Conservation (phyloP, 257 asterid genomes). For the Solanum tarijense region DNA sequence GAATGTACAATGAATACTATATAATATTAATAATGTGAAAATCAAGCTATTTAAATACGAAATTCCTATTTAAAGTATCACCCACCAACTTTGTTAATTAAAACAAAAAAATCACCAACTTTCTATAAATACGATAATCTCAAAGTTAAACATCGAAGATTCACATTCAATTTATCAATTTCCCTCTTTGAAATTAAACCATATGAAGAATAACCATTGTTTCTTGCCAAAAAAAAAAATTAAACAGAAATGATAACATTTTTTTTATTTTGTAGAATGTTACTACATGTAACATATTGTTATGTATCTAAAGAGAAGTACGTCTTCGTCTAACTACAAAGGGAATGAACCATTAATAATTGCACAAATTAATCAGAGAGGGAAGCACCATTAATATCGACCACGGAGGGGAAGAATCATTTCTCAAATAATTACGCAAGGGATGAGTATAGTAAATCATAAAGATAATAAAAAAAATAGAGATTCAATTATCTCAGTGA, state of each 20-base stretch:
- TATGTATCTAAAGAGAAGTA: neutral
- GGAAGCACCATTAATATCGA: neutral
- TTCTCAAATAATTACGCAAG: neutral
- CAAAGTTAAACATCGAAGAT: neutral
- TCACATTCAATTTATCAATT: neutral
- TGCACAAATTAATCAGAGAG: neutral
- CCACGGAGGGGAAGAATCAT: neutral
- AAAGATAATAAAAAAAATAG: neutral
- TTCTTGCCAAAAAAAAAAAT: neutral
- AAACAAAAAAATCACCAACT: neutral
- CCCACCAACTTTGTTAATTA: neutral
- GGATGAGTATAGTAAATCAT: neutral
- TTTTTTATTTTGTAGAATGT: neutral
- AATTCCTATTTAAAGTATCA: neutral
- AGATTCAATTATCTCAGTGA: too few species aligned
- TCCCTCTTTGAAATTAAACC: neutral
- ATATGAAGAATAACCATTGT: neutral
- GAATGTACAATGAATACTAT: neutral
- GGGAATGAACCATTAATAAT: neutral
- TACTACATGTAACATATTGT: neutral
- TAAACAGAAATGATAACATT: neutral
- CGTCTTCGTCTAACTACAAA: neutral
- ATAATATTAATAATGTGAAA: neutral
- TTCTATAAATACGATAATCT: neutral
- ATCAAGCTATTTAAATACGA: neutral